phyloP scores from a whole-genome alignment of 2,329 filamentous ascomycete genomes.

The Colletotrichum higginsianum region DNA sequence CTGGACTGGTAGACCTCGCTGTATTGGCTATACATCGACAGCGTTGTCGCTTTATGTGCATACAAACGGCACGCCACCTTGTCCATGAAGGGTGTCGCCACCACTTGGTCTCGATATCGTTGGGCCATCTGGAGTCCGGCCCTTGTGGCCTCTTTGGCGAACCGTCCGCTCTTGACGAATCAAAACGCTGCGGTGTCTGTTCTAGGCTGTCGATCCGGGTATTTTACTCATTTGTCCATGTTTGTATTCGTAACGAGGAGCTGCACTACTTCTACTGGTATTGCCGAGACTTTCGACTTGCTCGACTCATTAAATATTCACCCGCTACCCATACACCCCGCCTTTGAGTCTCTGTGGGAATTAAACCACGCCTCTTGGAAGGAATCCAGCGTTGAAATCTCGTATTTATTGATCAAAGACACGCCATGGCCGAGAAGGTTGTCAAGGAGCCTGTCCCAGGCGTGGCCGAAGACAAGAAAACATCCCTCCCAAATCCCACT shows the following conservation, averaged over 20 bases:
- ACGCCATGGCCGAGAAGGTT: slow-evolving; percentile 16
- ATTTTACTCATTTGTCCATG: background rate
- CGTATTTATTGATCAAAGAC: background rate
- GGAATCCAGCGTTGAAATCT: background rate
- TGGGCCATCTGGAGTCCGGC: background rate
- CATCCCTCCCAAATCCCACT: background rate
- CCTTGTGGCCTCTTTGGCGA: background rate
- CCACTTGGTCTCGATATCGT: slow-evolving; percentile 1
- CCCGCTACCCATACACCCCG: no score
- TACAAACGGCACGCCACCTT: slow-evolving; percentile 2
- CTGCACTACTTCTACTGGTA: background rate
- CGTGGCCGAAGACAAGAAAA: background rate
- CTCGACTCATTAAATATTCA: background rate
- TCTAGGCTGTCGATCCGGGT: background rate
- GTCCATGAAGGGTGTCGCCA: background rate
- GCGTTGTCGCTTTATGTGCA: background rate
- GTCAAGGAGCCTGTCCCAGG: background rate
- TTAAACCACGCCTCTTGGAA: background rate
- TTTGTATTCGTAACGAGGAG: background rate
- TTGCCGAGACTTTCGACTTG: background rate
- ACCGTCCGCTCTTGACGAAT: background rate
- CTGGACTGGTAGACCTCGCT: background rate
- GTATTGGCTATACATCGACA: slow-evolving; percentile 11
- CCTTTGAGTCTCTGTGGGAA: background rate
- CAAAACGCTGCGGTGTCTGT: background rate